Evolutionary conservation across 78 protist species (phyloP).

Genomic region (Dictyostelium intermedium): DNA sequence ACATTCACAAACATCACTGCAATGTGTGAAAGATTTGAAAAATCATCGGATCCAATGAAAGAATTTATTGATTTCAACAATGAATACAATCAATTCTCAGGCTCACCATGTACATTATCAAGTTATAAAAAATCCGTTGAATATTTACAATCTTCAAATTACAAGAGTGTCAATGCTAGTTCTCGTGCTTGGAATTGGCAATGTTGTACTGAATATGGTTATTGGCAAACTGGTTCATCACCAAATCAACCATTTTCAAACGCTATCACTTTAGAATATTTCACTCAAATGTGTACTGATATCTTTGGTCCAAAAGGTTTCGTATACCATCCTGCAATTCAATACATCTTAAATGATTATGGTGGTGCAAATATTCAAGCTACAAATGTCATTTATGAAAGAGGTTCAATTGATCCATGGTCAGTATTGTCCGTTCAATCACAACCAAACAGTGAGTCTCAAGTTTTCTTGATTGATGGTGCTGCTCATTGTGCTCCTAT

Average conservation of each 20-base stretch:
- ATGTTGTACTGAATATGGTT: constrained; percentile 23
- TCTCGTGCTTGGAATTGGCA: constrained; percentile 66
- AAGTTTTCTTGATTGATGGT: neutral
- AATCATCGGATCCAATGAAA: constrained; percentile 23
- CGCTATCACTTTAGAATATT: constrained; percentile 45
- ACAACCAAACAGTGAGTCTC: neutral
- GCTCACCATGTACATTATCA: constrained; percentile 34
- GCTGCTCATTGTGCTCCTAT: constrained; percentile 49
- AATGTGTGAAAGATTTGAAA: constrained; percentile 1
- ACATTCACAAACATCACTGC: constrained; percentile 30
- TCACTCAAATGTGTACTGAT: constrained; percentile 50
- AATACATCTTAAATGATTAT: constrained; percentile 49
- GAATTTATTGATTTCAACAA: constrained; percentile 44
- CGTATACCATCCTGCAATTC: neutral
- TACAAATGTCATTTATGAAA: constrained; percentile 46
- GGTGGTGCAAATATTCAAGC: constrained; percentile 64
- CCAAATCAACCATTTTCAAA: constrained; percentile 59
- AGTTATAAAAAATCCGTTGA: constrained; percentile 11
- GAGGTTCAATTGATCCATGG: constrained; percentile 86
- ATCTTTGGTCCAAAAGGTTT: constrained; percentile 54
- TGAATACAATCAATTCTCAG: constrained; percentile 22
- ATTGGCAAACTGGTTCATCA: constrained; percentile 39
- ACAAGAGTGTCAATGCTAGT: constrained; percentile 28
- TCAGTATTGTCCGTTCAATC: neutral
- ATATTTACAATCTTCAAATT: neutral